Percentiles rank a stretch among this genome's conserved stretches.
These are phyloP conservation scores for Diaporthe sp. DNA, from an alignment of 2,329 filamentous ascomycete species.

Conservation along the genomic window DNA sequence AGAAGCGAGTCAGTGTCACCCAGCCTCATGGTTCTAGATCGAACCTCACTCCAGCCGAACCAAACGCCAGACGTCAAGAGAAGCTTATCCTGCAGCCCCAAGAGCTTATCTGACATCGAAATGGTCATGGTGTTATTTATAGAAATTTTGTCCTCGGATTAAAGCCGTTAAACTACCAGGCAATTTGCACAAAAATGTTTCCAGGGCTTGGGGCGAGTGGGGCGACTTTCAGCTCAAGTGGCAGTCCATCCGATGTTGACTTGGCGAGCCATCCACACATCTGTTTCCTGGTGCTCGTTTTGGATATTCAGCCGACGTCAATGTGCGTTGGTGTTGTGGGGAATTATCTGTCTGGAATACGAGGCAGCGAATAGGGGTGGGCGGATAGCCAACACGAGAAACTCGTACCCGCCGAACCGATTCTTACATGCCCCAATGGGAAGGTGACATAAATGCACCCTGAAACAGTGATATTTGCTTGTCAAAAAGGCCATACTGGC, in stretches of 20 bases:
- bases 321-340: constrained; percentile 1
- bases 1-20: not conserved
- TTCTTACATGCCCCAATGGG: not conserved
- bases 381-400: not conserved
- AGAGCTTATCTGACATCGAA: not conserved
- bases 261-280: not conserved
- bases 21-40: not conserved
- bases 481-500: no score
- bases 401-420: not conserved
- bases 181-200: not conserved
- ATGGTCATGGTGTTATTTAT: not conserved
- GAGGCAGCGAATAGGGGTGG: not conserved
- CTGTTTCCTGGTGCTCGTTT: not conserved
- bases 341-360: not conserved
- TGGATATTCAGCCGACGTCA: not conserved
- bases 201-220: not conserved
- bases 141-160: not conserved
- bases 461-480: no score
- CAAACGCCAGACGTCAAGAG: not conserved
- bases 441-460: not conserved
- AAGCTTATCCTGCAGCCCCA: not conserved
- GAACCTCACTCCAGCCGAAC: not conserved
- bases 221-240: not conserved
- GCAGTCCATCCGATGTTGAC: not conserved
- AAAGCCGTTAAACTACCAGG: not conserved